phyloP scores from a whole-genome alignment of 495 filamentous ascomycete species.

The Penicillium samsonianum region DNA sequence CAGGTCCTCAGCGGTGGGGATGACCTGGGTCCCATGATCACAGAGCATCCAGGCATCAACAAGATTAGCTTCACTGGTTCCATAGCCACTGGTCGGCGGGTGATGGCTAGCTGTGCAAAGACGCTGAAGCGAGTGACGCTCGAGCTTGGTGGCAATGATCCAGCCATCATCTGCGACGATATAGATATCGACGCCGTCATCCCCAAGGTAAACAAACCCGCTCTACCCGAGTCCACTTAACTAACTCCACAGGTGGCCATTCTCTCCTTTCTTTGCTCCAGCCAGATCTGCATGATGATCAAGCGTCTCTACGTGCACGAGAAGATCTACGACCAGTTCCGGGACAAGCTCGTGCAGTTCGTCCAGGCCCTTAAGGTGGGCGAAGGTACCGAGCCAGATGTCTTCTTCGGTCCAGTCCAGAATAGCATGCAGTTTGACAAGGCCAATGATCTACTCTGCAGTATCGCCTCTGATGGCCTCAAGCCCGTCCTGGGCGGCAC shows the following conservation, averaged over 20 bases:
- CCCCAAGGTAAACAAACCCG: constrained; percentile 46
- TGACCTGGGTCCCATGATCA: constrained; percentile 60
- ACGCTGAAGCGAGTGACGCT: constrained; percentile 62
- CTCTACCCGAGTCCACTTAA: too few relatives aligned
- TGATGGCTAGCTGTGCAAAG: constrained; percentile 59
- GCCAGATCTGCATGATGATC: constrained; percentile 56
- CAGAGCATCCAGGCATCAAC: constrained; percentile 58
- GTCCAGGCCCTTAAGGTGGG: constrained; percentile 52
- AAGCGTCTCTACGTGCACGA: constrained; percentile 73
- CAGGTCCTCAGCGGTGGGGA: constrained; percentile 68
- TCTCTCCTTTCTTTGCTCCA: constrained; percentile 58
- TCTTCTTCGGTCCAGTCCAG: constrained; percentile 57
- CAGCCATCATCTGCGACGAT: constrained; percentile 64
- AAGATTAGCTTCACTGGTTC: constrained; percentile 74
- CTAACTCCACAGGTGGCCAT: too few relatives aligned
- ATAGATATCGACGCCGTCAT: constrained; percentile 63
- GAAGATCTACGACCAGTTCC: constrained; percentile 62
- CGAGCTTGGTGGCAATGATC: constrained; percentile 69
- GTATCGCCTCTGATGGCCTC: too few relatives aligned
- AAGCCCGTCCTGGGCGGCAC: too few relatives aligned
- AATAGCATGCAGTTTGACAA: constrained; percentile 60
- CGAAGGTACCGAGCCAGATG: constrained; percentile 41
- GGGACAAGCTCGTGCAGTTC: constrained; percentile 53
- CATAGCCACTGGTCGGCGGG: constrained; percentile 60
- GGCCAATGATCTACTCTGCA: too few relatives aligned